Evolutionary conservation across 1,284 basidiomycete species (phyloP).

Genomic region (Kalmanozyma brasiliensis): DNA sequence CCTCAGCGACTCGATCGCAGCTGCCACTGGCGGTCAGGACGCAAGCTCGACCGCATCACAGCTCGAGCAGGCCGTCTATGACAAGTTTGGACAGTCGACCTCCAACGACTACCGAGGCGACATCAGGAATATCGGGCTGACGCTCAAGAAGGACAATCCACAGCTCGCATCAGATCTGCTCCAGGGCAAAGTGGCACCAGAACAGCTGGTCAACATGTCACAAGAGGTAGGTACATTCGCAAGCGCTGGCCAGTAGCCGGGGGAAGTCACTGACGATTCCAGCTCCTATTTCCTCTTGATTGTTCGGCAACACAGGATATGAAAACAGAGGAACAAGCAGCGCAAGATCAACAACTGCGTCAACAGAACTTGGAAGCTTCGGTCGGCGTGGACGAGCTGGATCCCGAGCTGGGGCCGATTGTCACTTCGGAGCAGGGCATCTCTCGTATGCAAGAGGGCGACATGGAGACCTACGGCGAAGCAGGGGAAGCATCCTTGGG

Average conservation of each 20-base stretch:
- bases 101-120: conserved; percentile 45
- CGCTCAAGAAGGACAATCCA: conserved; percentile 45
- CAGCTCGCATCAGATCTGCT: conserved; percentile 33
- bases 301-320: conserved; percentile 19
- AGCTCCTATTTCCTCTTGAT: not conserved
- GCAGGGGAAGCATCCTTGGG: conserved; percentile 26
- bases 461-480: conserved; percentile 40
- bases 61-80: conserved; percentile 36
- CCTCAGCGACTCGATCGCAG: conserved; percentile 32
- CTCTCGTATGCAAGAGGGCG: conserved; percentile 30
- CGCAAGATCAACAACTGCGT: conserved; percentile 25
- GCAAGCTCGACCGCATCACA: conserved; percentile 18
- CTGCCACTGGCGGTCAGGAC: conserved; percentile 22
- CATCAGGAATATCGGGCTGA: conserved; percentile 35
- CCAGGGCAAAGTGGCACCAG: conserved; percentile 4
- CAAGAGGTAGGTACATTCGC: conserved; percentile 17
- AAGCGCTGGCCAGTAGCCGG: not conserved
- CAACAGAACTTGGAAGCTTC: conserved; percentile 37
- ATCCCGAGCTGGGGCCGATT: conserved; percentile 15
- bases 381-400: conserved; percentile 39
- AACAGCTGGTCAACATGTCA: conserved; percentile 33
- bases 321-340: conserved; percentile 36
- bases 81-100: conserved; percentile 28
- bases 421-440: conserved; percentile 24
- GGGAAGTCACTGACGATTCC: not conserved